phyloP scores from a whole-genome alignment of 1,139 yeast species.

The Entelexis paramagnoliae region DNA sequence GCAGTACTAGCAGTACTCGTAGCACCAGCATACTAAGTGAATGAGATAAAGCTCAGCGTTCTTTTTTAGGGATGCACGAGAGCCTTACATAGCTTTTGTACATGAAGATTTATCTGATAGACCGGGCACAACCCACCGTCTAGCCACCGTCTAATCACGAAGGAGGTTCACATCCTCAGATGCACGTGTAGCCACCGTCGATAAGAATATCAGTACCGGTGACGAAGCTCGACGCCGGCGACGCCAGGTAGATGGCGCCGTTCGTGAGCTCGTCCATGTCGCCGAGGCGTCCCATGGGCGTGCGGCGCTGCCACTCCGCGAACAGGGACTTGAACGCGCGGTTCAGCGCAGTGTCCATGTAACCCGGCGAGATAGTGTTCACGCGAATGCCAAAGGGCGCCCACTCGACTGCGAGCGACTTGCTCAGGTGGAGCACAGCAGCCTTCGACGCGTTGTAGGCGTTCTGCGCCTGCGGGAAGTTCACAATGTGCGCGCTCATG shows the following conservation, averaged over 20 bases:
- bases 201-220: constrained; percentile 58
- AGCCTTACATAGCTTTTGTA: constrained; percentile 1
- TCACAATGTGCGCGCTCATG: constrained; percentile 56
- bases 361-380: constrained; percentile 49
- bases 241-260: constrained; percentile 56
- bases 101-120: background rate
- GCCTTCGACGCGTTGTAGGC: constrained; percentile 54
- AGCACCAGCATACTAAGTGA: background rate
- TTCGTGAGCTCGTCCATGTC: constrained; percentile 59
- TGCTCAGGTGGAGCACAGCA: constrained; percentile 47
- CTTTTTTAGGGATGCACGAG: background rate
- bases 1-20: no score
- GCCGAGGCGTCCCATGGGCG: constrained; percentile 61
- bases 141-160: background rate
- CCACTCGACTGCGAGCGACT: constrained; percentile 51
- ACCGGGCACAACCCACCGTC: no score
- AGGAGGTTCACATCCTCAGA: constrained; percentile 1
- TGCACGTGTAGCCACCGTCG: constrained; percentile 53
- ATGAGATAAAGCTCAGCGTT: background rate
- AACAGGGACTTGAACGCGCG: constrained; percentile 41
- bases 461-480: constrained; percentile 55
- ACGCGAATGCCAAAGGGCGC: constrained; percentile 45
- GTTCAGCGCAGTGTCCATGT: constrained; percentile 48
- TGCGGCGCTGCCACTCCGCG: constrained; percentile 48
- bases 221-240: constrained; percentile 52